Base-by-base conservation (phyloP, 768 basidiomycete species). In the Mycena rebaudengoi region DNA sequence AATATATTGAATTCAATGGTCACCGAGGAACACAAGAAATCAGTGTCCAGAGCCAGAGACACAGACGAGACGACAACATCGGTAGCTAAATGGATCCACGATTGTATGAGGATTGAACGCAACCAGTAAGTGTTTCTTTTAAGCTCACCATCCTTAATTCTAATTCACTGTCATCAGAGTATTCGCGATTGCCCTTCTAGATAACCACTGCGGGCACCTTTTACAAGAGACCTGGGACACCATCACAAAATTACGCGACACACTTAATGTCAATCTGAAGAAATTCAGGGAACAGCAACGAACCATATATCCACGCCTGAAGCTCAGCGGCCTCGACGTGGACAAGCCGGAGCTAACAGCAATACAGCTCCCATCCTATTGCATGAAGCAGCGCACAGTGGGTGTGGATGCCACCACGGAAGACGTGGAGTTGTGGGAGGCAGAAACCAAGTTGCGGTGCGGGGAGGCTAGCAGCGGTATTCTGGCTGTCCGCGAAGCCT, bases 301-400 rank as follows among this genome's bases (percentile, higher is more conserved):
- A 4, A 25, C 23, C 2, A 43, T 55, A 21, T 55, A 55, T n/a
- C 54, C n/a, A n/a, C n/a, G n/a, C n/a, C n/a, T n/a, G n/a, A n/a
- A n/a, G n/a, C n/a, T n/a, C n/a, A n/a, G n/a, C 54, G 2, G 39
- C 21, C 40, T 43, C n/a, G 54, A 55, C 29, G 39, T 28, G n/a
- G 54, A 55, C 13, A 40, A 55, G 40, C 54, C 54, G 2, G 54
- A 55, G 54, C 54, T 55, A 11, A 55, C 54, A 14, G 37, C 54
- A 2, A 26, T 55, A 14, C 54, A 55, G 25, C 54, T 55, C 25
- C 54, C 54, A n/a, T 55, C 54, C 6, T 55, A 28, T 20, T 23
- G 54, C 23, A 55, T 43, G n/a, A 40, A 28, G 6, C 54, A 55
- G n/a, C 23, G 39, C 39, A 16, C 54, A 55, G 23, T 40, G 54